Percentiles rank a stretch among this genome's conserved stretches.
Conservation (phyloP, 495 filamentous ascomycete genomes). For the Trichoderma reesei region DNA sequence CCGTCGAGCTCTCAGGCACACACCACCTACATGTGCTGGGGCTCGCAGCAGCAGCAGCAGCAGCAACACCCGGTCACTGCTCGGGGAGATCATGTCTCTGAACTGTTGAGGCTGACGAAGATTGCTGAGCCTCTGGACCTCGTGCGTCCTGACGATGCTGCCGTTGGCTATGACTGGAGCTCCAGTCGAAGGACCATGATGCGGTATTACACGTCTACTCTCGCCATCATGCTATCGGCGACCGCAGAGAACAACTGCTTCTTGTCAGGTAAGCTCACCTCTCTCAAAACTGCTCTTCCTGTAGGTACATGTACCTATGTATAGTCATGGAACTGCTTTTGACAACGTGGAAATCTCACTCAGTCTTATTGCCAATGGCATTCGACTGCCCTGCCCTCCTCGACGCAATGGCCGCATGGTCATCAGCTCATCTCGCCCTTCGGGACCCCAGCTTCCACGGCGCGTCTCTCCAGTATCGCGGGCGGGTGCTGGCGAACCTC, state of each 20-base stretch:
- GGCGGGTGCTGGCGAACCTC: not conserved
- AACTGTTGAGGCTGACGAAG: not conserved
- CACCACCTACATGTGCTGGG: not conserved
- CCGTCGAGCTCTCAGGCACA: not conserved
- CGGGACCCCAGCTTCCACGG: not conserved
- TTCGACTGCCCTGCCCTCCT: not conserved
- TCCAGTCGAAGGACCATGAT: slow-evolving; percentile 2
- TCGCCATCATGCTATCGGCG: not conserved
- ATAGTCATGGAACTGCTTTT: not conserved
- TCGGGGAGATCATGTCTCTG: not conserved
- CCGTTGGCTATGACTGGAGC: not conserved
- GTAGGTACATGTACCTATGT: too few relatives aligned
- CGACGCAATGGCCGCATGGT: not conserved
- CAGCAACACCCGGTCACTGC: not conserved
- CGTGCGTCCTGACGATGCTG: not conserved
- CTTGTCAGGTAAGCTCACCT: not conserved
- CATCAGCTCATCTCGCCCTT: not conserved
- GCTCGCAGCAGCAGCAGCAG: not conserved
- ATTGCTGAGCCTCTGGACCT: not conserved
- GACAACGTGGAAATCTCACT: not conserved
- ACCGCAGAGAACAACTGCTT: not conserved
- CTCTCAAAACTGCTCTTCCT: not conserved
- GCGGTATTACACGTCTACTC: slow-evolving; percentile 1
- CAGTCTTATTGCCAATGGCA: not conserved
- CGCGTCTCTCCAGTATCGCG: not conserved